Evolutionary conservation across 139 green algal genomes (phyloP).

Genomic region (Micractinium conductrix): DNA sequence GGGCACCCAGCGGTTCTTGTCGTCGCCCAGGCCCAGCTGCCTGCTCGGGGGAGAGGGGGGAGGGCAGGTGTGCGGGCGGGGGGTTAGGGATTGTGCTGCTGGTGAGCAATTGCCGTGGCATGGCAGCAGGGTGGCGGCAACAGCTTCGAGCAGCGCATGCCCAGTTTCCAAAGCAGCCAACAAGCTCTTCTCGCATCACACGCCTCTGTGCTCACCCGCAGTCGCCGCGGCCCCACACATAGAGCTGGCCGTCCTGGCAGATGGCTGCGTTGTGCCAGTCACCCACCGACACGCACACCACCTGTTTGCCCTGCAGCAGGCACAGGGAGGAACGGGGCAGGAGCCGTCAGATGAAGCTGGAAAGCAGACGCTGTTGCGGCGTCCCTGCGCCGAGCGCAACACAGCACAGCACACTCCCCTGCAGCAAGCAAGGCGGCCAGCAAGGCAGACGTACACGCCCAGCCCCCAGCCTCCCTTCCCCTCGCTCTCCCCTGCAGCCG

Average conservation of each 20-base stretch:
- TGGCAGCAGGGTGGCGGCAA: too few relatives aligned
- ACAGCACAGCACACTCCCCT: too few relatives aligned
- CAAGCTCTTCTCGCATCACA: too few relatives aligned
- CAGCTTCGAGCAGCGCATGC: too few relatives aligned
- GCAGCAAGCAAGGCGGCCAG: background rate
- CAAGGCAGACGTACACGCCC: background rate
- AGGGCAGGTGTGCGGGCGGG: too few relatives aligned
- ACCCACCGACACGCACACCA: constrained; percentile 68
- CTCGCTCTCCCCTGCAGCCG: background rate
- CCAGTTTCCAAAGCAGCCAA: too few relatives aligned
- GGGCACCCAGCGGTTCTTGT: constrained; percentile 58
- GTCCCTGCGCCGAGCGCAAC: too few relatives aligned
- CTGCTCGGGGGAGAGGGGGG: background rate
- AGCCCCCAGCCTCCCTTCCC: background rate
- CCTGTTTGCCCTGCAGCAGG: constrained; percentile 24
- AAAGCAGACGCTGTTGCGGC: background rate
- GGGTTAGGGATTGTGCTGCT: too few relatives aligned
- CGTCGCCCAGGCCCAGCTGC: constrained; percentile 80
- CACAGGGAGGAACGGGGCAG: background rate
- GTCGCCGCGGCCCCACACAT: constrained; percentile 82
- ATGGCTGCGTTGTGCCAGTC: constrained; percentile 76
- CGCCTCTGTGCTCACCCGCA: constrained; percentile 53
- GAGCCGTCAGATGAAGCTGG: background rate
- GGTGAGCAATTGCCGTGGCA: too few relatives aligned
- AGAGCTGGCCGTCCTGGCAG: constrained; percentile 60